Conservation (phyloP, 352 stramenopile species). For the Pythium rishiriense region DNA sequence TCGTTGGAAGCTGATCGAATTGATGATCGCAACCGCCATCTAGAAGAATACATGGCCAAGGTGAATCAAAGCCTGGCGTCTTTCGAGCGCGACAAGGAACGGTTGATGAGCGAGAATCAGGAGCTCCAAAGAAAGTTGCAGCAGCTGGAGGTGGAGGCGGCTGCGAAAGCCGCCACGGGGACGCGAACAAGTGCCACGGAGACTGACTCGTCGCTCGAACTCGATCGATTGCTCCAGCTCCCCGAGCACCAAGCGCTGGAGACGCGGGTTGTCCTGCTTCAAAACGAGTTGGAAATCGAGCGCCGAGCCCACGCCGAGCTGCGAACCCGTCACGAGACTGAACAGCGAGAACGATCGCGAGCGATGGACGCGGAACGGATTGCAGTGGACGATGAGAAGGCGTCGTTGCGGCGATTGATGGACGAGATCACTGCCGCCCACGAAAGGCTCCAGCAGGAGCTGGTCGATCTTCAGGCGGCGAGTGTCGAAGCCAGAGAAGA, state of each 20-base stretch:
- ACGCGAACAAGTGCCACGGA: conserved; percentile 19
- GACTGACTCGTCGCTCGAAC: conserved; percentile 10
- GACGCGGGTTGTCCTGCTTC: conserved; percentile 6
- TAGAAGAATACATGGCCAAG: conserved; percentile 24
- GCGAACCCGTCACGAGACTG: background rate
- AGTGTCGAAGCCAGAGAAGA: conserved; percentile 28
- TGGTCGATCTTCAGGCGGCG: conserved; percentile 34
- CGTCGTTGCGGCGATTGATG: background rate
- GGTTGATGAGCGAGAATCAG: conserved; percentile 13
- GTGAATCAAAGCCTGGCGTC: conserved; percentile 17
- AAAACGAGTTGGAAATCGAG: conserved; percentile 13
- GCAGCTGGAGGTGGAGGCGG: conserved; percentile 2
- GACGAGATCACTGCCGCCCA: conserved; percentile 9
- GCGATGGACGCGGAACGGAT: background rate
- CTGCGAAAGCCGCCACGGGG: background rate
- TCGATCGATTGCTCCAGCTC: conserved; percentile 4
- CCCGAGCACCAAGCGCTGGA: conserved; percentile 14
- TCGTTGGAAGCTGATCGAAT: conserved; percentile 9
- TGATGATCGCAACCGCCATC: conserved; percentile 12
- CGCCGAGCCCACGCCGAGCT: conserved; percentile 1
- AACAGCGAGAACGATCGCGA: conserved; percentile 1
- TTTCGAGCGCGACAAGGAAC: conserved; percentile 23
- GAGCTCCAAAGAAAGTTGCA: conserved; percentile 9
- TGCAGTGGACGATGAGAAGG: background rate
- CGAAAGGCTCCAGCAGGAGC: conserved; percentile 34